Percentiles rank a stretch among this genome's conserved stretches.
phyloP scores from a whole-genome alignment of 73 alveolate species.

The Paramecium sexaurelia region DNA sequence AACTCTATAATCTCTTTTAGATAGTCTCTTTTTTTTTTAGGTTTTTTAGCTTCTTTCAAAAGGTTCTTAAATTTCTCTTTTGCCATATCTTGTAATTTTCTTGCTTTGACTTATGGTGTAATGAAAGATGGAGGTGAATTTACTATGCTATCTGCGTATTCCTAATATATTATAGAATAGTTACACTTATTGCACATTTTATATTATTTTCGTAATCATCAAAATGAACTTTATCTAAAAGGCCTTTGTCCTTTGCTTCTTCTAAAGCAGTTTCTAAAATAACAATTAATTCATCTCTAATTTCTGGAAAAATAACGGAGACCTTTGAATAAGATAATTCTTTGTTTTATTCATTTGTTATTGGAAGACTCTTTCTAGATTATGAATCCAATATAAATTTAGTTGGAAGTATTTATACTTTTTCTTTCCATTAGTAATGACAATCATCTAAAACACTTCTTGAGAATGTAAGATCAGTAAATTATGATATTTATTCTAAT shows the following conservation, averaged over 20 bases:
- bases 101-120: neutral
- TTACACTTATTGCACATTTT: neutral
- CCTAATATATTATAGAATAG: neutral
- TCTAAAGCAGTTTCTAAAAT: neutral
- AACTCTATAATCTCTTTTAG: neutral
- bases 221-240: neutral
- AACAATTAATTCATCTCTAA: neutral
- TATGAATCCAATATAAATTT: neutral
- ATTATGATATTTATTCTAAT: neutral
- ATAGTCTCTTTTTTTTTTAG: neutral
- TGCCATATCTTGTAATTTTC: neutral
- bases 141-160: constrained; percentile 4
- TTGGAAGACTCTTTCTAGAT: neutral
- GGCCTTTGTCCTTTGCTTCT: constrained; percentile 4
- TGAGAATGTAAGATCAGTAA: constrained; percentile 3
- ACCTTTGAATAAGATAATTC: neutral
- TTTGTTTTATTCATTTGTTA: neutral
- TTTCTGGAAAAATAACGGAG: neutral
- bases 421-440: constrained; percentile 9
- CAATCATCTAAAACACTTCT: constrained; percentile 11
- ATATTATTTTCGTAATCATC: neutral
- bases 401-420: neutral
- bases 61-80: constrained; percentile 20
- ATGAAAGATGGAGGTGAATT: neutral
- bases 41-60: neutral